A percentile compares a stretch with the other conserved stretches of the same genome.
phyloP scores from a whole-genome alignment of 2,329 filamentous ascomycete species.

The Ophiostoma angusticollis region DNA sequence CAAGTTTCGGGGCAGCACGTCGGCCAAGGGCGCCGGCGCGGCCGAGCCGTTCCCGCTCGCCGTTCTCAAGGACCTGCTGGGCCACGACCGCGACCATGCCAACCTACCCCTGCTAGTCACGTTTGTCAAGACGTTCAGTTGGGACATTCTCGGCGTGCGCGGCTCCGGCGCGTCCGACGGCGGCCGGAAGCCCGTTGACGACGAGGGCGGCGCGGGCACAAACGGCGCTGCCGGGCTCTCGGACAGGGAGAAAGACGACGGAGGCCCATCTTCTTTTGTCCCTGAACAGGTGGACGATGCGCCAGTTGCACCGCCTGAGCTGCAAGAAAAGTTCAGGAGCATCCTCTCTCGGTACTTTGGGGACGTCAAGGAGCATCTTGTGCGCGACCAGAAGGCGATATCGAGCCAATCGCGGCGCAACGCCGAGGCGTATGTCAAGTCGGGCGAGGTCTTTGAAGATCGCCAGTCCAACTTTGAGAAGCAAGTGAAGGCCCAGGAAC shows the following conservation, averaged over 20 bases:
- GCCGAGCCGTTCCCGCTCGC: constrained; percentile 91
- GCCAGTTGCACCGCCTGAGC: constrained; percentile 60
- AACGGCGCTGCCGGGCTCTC: constrained; percentile 18
- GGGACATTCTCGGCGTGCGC: constrained; percentile 83
- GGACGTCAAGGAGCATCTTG: constrained; percentile 76
- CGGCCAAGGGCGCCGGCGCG: constrained; percentile 50
- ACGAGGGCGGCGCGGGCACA: neutral
- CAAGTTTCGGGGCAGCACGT: constrained; percentile 40
- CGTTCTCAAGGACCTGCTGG: constrained; percentile 91
- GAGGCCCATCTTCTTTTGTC: too few species aligned
- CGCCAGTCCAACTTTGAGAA: constrained; percentile 93
- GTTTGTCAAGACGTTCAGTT: constrained; percentile 92
- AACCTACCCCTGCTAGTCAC: constrained; percentile 86
- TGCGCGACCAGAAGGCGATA: constrained; percentile 86
- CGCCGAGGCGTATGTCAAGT: constrained; percentile 96
- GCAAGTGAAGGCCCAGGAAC: constrained; percentile 82
- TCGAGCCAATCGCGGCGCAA: constrained; percentile 81
- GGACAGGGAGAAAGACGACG: constrained; percentile 34
- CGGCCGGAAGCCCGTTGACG: constrained; percentile 46
- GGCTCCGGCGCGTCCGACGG: constrained; percentile 52
- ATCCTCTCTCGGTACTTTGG: constrained; percentile 83
- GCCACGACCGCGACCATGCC: constrained; percentile 81
- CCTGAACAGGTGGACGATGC: too few species aligned
- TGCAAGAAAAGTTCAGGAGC: constrained; percentile 76
- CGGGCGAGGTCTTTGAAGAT: constrained; percentile 95